A percentile compares a stretch with the other conserved stretches of the same genome.
Conservation (phyloP, 2,329 filamentous ascomycete genomes). For the Paraconiothyrium brasiliense region DNA sequence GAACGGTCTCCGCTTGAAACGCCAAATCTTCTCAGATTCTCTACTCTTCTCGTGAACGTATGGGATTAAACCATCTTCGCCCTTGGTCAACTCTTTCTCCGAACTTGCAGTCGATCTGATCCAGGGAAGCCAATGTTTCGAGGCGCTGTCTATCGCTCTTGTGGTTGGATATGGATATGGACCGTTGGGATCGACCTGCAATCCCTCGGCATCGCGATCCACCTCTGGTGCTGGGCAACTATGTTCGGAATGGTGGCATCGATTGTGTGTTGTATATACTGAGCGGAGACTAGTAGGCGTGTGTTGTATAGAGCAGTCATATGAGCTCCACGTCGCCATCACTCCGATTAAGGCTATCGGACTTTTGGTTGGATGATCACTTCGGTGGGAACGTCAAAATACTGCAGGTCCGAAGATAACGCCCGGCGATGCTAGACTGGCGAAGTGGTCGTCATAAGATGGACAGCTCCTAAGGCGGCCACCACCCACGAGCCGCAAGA, state of each 20-base stretch:
- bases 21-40: slow-evolving; percentile 15
- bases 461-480: slow-evolving; percentile 9
- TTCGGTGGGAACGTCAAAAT: too few relatives aligned
- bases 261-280: neutral
- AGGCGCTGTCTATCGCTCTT: slow-evolving; percentile 2
- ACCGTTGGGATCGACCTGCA: slow-evolving; percentile 22
- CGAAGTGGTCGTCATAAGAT: too few relatives aligned
- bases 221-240: slow-evolving; percentile 13
- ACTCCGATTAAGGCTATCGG: too few relatives aligned
- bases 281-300: neutral
- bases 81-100: slow-evolving; percentile 3
- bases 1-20: slow-evolving; percentile 21
- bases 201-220: slow-evolving; percentile 18
- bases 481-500: neutral
- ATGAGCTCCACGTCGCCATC: too few relatives aligned
- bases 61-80: slow-evolving; percentile 13
- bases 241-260: neutral
- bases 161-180: slow-evolving; percentile 19
- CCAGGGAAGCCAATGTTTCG: slow-evolving; percentile 10
- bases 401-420: too few relatives aligned
- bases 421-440: too few relatives aligned
- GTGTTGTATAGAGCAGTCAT: neutral
- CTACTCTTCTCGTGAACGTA: slow-evolving; percentile 1
- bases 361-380: too few relatives aligned
- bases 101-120: neutral